Base-by-base conservation (phyloP, 768 basidiomycete species). In the Kwoniella heveanensis region DNA sequence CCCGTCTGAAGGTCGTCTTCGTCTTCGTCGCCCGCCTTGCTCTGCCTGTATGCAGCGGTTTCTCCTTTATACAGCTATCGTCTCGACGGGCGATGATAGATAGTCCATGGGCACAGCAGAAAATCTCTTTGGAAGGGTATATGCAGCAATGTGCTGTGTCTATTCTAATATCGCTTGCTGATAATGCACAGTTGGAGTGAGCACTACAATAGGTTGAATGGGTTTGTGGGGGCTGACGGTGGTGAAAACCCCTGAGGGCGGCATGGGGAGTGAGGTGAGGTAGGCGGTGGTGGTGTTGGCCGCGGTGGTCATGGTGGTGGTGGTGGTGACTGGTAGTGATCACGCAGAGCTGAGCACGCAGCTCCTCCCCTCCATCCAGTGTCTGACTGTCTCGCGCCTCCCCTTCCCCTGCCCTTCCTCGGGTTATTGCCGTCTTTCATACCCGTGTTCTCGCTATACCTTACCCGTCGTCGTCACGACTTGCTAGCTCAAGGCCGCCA, bases 381-480 rank as follows among this genome's bases (percentile, higher is more conserved):
- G n/a, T n/a, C n/a, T n/a, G n/a, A n/a, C n/a, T n/a, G n/a, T 36
- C 32, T 36, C 32, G 32, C 32, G 32, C 32, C 32, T 36, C 7
- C 32, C 32, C 32, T 13, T 36, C 32, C 7, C 32, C 13, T 13
- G 32, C 32, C 13, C 32, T 36, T 13, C 7, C 32, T 44, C 39
- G 39, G 39, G 39, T 44, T 44, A 44, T 44, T 44, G 39, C 39
- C 39, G 39, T 44, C 39, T 44, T 6, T 9, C 10, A 44, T 44
- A 44, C 39, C 39, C 39, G 39, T 44, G 13, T 6, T 13, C 5
- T 44, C 8, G 15, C 39, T 17, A 36, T 36, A 7, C 17, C 39
- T 19, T 44, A 44, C 39, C 39, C 39, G 39, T 44, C 39, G 39
- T 44, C 39, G 39, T 44, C 39, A 44, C 39, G 39, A 44, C 39